Conservation (phyloP, 805 yeast genomes). For the Ogataea corticis region DNA sequence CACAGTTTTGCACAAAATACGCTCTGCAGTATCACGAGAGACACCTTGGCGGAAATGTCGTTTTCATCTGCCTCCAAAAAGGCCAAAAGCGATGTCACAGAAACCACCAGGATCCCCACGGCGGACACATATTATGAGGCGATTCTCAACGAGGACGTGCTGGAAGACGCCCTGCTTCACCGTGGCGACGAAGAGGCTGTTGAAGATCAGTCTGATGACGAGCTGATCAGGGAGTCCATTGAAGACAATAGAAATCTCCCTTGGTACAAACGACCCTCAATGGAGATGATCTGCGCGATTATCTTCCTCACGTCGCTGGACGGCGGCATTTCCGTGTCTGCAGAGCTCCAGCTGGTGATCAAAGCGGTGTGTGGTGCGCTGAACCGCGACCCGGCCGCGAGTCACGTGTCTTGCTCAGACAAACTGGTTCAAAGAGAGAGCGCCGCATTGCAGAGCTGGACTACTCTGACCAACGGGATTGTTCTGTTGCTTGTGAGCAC, state of each 20-base stretch:
- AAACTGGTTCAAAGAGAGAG: slow-evolving; percentile 42
- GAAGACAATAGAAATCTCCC: slow-evolving; percentile 36
- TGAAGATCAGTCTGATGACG: slow-evolving; percentile 40
- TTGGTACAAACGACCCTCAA: slow-evolving; percentile 61
- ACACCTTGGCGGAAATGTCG: too few species aligned
- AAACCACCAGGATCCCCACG: slow-evolving; percentile 5
- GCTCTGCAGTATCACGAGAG: too few species aligned
- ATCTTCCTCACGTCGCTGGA: slow-evolving; percentile 46
- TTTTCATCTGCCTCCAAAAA: not conserved
- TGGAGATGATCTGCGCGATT: slow-evolving; percentile 46
- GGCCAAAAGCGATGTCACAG: not conserved
- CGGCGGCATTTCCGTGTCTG: slow-evolving; percentile 39
- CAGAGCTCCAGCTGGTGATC: slow-evolving; percentile 38
- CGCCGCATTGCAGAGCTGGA: slow-evolving; percentile 51
- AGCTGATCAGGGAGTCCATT: slow-evolving; percentile 53
- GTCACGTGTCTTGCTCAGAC: slow-evolving; percentile 35
- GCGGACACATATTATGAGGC: slow-evolving; percentile 14
- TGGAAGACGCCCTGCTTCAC: slow-evolving; percentile 42
- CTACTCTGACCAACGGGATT: slow-evolving; percentile 42
- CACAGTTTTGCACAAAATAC: too few species aligned
- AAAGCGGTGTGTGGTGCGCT: slow-evolving; percentile 40
- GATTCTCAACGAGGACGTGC: slow-evolving; percentile 27
- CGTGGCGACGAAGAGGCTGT: slow-evolving; percentile 25
- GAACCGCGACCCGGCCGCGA: slow-evolving; percentile 11
- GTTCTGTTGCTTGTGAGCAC: slow-evolving; percentile 56